A percentile compares a stretch with the other conserved stretches of the same genome.
phyloP scores from a whole-genome alignment of 352 stramenopile species.

The Pythium graminicola region DNA sequence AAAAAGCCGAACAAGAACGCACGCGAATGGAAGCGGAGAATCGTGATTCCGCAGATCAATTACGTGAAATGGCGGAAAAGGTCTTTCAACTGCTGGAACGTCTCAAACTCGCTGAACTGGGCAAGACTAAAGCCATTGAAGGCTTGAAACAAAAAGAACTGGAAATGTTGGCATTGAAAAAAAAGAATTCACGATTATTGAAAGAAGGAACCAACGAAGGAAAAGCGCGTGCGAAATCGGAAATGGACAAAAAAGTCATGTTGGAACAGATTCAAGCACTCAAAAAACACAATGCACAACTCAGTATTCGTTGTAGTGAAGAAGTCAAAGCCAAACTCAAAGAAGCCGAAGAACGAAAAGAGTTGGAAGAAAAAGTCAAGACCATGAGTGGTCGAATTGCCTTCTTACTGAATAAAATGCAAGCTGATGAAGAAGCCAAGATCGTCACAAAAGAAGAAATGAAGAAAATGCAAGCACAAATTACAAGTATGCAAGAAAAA shows the following conservation, averaged over 20 bases:
- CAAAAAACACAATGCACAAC: constrained; percentile 94
- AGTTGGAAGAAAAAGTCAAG: constrained; percentile 92
- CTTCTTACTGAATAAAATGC: constrained; percentile 96
- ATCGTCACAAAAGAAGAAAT: constrained; percentile 90
- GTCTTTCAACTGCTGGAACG: constrained; percentile 94
- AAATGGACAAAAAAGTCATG: constrained; percentile 92
- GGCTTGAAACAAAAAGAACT: constrained; percentile 91
- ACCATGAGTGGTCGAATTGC: constrained; percentile 90
- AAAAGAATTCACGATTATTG: constrained; percentile 91
- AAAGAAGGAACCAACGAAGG: constrained; percentile 93
- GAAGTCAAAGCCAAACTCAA: constrained; percentile 92
- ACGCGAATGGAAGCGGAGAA: constrained; percentile 94
- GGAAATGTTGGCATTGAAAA: constrained; percentile 92
- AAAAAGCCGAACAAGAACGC: constrained; percentile 89
- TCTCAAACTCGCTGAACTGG: constrained; percentile 93
- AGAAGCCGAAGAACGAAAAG: constrained; percentile 87
- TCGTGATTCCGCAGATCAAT: constrained; percentile 90
- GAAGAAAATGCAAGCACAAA: constrained; percentile 92
- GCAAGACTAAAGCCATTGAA: constrained; percentile 95
- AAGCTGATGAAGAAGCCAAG: constrained; percentile 93
- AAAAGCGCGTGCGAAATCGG: constrained; percentile 90
- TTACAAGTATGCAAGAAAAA: constrained; percentile 85
- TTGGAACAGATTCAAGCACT: constrained; percentile 92
- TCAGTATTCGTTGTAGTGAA: constrained; percentile 89
- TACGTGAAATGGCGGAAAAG: constrained; percentile 97